Percentiles rank a stretch among this genome's conserved stretches.
Conservation (phyloP, 371 early-diverging fungal species). For the Lichtheimia ramosa region DNA sequence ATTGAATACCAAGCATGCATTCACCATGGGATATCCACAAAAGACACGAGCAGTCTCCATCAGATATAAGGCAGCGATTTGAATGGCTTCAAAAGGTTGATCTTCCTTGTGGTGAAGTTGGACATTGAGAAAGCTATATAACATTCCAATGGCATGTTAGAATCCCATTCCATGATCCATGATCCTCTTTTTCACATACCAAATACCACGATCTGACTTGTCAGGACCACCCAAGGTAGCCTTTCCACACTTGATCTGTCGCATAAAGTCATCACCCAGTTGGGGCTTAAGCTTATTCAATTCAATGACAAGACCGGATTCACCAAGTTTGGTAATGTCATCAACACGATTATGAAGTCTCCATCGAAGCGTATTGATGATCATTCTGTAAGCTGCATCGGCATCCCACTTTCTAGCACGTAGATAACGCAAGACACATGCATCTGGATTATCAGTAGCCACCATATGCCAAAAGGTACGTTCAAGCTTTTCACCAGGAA, state of each 20-base stretch:
- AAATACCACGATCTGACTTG: constrained; percentile 54
- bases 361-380: constrained; percentile 67
- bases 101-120: constrained; percentile 55
- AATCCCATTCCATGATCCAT: not conserved
- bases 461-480: constrained; percentile 57
- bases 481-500: constrained; percentile 35
- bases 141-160: no score
- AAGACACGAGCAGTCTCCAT: constrained; percentile 84
- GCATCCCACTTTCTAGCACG: constrained; percentile 82
- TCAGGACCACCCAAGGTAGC: constrained; percentile 63
- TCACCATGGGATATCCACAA: constrained; percentile 73
- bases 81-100: constrained; percentile 53
- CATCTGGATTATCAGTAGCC: constrained; percentile 69
- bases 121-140: constrained; percentile 50
- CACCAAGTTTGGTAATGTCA: constrained; percentile 59
- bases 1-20: constrained; percentile 82
- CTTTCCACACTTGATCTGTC: constrained; percentile 57
- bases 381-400: constrained; percentile 64
- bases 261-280: constrained; percentile 37
- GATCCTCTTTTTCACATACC: constrained; percentile 20
- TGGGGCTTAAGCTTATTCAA: constrained; percentile 47
- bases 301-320: constrained; percentile 42
- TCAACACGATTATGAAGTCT: constrained; percentile 55
- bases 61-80: constrained; percentile 66
- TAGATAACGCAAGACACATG: constrained; percentile 66